These are phyloP conservation scores for Blastocystis sp. DNA, from an alignment of 352 stramenopile species.

Conservation along the genomic window DNA sequence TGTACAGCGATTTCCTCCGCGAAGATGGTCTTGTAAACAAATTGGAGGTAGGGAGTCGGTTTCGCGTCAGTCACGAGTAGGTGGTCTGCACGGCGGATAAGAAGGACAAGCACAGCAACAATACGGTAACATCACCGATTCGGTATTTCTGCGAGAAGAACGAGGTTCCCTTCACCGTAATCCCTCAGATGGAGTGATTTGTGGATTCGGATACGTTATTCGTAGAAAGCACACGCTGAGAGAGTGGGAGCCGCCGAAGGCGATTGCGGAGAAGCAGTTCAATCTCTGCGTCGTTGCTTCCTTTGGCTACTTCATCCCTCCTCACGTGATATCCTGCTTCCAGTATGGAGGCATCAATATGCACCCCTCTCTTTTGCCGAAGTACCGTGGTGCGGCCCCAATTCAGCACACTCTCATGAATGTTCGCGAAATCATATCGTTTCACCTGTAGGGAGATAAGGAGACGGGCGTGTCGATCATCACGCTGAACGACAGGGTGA, in stretches of 20 bases:
- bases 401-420: constrained; percentile 71
- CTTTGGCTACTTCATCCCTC: constrained; percentile 73
- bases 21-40: constrained; percentile 67
- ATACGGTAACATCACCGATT: constrained; percentile 31
- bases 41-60: constrained; percentile 27
- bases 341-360: constrained; percentile 71
- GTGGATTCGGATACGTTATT: not conserved
- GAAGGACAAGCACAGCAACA: constrained; percentile 49
- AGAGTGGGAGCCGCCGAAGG: constrained; percentile 49
- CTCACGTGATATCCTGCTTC: constrained; percentile 64
- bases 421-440: not conserved
- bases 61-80: not conserved
- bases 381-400: constrained; percentile 56
- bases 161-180: constrained; percentile 48
- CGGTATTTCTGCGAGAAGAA: constrained; percentile 54
- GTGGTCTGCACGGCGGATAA: constrained; percentile 67
- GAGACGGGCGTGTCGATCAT: constrained; percentile 70
- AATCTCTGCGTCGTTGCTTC: constrained; percentile 55
- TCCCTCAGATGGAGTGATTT: constrained; percentile 35
- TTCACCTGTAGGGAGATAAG: constrained; percentile 41
- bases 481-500: constrained; percentile 62
- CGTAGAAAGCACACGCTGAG: constrained; percentile 53
- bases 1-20: constrained; percentile 59
- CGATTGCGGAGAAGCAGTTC: constrained; percentile 47
- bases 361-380: constrained; percentile 71